These are phyloP conservation scores for Ocimum tenuiflorum DNA, from an alignment of 257 asterid species.

Conservation along the genomic window DNA sequence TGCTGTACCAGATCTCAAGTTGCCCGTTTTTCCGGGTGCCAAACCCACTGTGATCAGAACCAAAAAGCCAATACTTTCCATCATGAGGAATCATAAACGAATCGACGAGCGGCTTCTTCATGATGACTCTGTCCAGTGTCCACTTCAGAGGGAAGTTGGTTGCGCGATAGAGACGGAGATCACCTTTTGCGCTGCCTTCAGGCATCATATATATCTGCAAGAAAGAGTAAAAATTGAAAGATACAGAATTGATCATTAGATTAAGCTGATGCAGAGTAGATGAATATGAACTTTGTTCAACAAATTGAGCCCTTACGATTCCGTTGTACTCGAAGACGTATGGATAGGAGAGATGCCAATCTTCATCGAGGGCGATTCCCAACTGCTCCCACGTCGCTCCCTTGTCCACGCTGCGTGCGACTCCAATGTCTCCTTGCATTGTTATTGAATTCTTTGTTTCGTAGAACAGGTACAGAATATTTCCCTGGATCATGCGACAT, in stretches of 20 bases:
- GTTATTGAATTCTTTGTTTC: constrained; percentile 86
- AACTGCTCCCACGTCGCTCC: constrained; percentile 92
- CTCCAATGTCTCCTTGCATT: constrained; percentile 95
- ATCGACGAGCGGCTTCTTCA: constrained; percentile 74
- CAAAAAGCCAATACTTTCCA: constrained; percentile 84
- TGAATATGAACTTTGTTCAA: background rate
- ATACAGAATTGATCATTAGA: background rate
- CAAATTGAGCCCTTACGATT: constrained; percentile 46
- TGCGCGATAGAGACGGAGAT: constrained; percentile 88
- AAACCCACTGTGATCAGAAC: constrained; percentile 79
- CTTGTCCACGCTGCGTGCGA: constrained; percentile 65
- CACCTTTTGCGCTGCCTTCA: constrained; percentile 80
- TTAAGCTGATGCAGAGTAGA: background rate
- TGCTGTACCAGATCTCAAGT: constrained; percentile 81
- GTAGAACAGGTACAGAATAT: constrained; percentile 60
- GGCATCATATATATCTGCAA: constrained; percentile 93
- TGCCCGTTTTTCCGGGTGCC: constrained; percentile 73
- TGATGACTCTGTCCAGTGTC: constrained; percentile 51
- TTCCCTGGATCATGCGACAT: constrained; percentile 47
- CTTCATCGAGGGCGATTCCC: constrained; percentile 86
- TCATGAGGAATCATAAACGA: constrained; percentile 60
- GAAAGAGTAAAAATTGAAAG: background rate
- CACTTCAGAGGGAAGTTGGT: constrained; percentile 72
- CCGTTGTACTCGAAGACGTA: constrained; percentile 77
- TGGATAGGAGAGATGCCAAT: constrained; percentile 97